Conservation (phyloP, 352 stramenopile genomes). For the Globisporangium paddicum region DNA sequence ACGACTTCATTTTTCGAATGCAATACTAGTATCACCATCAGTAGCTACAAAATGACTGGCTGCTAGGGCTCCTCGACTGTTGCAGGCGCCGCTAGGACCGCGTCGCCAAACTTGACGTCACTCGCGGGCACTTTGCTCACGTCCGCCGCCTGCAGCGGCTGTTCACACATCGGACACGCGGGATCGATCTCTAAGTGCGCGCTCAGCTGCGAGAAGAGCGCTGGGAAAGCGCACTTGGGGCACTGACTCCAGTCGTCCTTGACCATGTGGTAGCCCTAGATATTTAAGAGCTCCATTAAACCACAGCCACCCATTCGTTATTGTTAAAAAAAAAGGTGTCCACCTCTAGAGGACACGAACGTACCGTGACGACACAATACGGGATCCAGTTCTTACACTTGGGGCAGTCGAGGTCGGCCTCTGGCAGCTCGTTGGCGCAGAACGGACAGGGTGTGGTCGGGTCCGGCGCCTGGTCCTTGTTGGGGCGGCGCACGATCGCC, state of each 20-base stretch:
- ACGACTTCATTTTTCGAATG: constrained; percentile 1
- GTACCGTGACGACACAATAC: constrained; percentile 90
- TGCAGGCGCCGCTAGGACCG: not conserved
- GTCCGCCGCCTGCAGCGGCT: constrained; percentile 29
- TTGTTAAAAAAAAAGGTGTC: not conserved
- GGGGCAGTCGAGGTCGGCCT: constrained; percentile 87
- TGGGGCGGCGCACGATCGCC: constrained; percentile 90
- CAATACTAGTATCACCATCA: not conserved
- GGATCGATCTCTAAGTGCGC: constrained; percentile 69
- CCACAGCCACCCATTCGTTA: not conserved
- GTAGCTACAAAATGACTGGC: not conserved
- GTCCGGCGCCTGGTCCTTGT: constrained; percentile 81
- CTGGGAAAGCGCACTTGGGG: constrained; percentile 86
- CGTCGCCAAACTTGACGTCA: constrained; percentile 37
- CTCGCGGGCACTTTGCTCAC: constrained; percentile 35
- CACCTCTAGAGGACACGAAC: constrained; percentile 13
- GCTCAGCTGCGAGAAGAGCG: constrained; percentile 85
- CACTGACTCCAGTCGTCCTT: constrained; percentile 91
- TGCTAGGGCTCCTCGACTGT: constrained; percentile 4
- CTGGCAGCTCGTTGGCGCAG: constrained; percentile 64
- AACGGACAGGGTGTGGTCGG: constrained; percentile 81
- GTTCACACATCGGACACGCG: constrained; percentile 77
- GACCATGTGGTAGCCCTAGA: constrained; percentile 91
- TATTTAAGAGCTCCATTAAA: not conserved
- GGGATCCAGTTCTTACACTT: constrained; percentile 92